Evolutionary conservation across 2,329 filamentous ascomycete species (phyloP).

Genomic region (Aquanectria penicillioides): DNA sequence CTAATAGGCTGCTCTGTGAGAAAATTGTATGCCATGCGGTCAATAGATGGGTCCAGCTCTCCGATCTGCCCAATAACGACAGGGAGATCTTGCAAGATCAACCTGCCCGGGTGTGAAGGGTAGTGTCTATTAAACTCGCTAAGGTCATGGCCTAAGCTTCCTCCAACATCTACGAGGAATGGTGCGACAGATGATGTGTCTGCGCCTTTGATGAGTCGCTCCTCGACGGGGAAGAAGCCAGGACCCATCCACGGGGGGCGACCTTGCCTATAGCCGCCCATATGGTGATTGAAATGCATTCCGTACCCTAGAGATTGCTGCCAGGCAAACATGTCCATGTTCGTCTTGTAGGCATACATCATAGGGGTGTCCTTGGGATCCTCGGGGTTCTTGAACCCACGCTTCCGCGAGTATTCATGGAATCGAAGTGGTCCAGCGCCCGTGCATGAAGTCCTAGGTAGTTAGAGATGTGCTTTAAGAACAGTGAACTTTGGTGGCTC

Average conservation of each 20-base stretch:
- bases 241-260: conserved; percentile 43
- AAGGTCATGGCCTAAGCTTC: conserved; percentile 44
- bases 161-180: conserved; percentile 45
- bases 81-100: conserved; percentile 40
- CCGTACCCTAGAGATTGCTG: neutral
- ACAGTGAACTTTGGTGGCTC: too few species aligned
- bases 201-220: conserved; percentile 36
- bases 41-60: conserved; percentile 7
- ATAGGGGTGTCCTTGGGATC: neutral
- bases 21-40: conserved; percentile 35
- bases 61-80: conserved; percentile 26
- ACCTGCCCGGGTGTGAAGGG: neutral
- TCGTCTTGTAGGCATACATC: neutral
- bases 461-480: neutral
- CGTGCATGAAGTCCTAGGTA: neutral
- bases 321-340: neutral
- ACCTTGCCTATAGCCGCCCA: conserved; percentile 42
- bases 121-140: conserved; percentile 37
- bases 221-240: conserved; percentile 36
- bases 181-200: conserved; percentile 27
- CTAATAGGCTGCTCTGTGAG: conserved; percentile 36
- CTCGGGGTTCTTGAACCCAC: neutral
- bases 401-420: neutral
- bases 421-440: neutral
- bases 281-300: neutral